A percentile compares a stretch with the other conserved stretches of the same genome.
Conservation (phyloP, 805 yeast species). For the Metschnikowia noctiluminum region DNA sequence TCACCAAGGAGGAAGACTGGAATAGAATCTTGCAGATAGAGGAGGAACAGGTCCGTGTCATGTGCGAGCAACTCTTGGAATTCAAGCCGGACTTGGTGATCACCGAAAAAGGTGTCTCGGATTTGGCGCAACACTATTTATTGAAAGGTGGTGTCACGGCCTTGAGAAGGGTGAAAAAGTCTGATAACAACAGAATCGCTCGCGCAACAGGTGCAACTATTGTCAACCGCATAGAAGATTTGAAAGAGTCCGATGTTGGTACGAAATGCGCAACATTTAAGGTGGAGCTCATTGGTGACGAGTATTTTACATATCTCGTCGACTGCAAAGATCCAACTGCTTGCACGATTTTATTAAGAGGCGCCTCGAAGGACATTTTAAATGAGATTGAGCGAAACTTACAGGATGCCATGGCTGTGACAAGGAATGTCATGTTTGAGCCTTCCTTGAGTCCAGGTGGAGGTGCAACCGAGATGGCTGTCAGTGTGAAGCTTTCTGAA, state of each 20-base stretch:
- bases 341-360: constrained; percentile 88
- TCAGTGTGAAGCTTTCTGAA: constrained; percentile 81
- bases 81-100: constrained; percentile 92
- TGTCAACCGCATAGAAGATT: constrained; percentile 92
- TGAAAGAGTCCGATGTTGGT: constrained; percentile 89
- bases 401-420: constrained; percentile 98
- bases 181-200: constrained; percentile 94
- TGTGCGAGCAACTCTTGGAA: constrained; percentile 81
- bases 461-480: constrained; percentile 99
- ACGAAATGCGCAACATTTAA: constrained; percentile 85
- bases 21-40: constrained; percentile 90
- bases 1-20: constrained; percentile 96
- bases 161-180: constrained; percentile 89
- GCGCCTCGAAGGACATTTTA: constrained; percentile 94
- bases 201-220: constrained; percentile 98
- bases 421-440: constrained; percentile 90
- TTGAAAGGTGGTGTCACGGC: constrained; percentile 92
- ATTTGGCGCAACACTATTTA: constrained; percentile 93
- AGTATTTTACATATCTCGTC: constrained; percentile 83
- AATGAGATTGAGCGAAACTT: constrained; percentile 95
- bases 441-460: constrained; percentile 98
- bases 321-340: constrained; percentile 86
- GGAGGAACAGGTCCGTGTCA: constrained; percentile 88
- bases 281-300: constrained; percentile 95
- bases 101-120: constrained; percentile 98